phyloP scores from a whole-genome alignment of 805 yeast species.

The Candida verbasci region DNA sequence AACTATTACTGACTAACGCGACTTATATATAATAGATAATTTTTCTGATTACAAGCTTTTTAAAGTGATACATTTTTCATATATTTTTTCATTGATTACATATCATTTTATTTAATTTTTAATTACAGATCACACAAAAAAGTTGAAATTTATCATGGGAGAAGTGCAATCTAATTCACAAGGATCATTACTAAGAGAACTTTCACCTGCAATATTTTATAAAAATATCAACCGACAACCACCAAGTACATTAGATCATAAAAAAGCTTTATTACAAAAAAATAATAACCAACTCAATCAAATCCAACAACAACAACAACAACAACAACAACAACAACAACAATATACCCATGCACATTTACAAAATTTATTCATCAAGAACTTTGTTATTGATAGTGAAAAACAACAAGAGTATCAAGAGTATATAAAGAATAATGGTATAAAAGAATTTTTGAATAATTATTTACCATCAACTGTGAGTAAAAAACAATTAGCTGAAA shows the following conservation, averaged over 20 bases:
- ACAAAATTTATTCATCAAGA: background rate
- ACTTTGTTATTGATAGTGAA: conserved; percentile 1
- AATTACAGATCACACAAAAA: no score
- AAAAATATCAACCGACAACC: background rate
- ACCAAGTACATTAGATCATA: background rate
- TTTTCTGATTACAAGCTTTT: no score
- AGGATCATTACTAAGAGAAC: background rate
- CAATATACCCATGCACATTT: background rate
- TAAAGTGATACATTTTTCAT: no score
- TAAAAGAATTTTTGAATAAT: conserved; percentile 11
- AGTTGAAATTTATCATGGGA: background rate
- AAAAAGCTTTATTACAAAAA: background rate
- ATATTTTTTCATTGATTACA: no score
- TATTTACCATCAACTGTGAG: conserved; percentile 12
- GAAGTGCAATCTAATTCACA: background rate
- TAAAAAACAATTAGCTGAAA: conserved; percentile 12
- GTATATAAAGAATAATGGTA: conserved; percentile 11
- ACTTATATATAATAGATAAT: no score
- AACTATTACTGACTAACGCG: no score
- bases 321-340: background rate
- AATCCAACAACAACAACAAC: background rate
- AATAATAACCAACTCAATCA: background rate
- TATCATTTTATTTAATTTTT: no score
- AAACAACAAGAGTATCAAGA: conserved; percentile 10
- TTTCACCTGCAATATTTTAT: conserved; percentile 1